phyloP scores from a whole-genome alignment of 208 protist genomes.

The Wallacemonas sp. region DNA sequence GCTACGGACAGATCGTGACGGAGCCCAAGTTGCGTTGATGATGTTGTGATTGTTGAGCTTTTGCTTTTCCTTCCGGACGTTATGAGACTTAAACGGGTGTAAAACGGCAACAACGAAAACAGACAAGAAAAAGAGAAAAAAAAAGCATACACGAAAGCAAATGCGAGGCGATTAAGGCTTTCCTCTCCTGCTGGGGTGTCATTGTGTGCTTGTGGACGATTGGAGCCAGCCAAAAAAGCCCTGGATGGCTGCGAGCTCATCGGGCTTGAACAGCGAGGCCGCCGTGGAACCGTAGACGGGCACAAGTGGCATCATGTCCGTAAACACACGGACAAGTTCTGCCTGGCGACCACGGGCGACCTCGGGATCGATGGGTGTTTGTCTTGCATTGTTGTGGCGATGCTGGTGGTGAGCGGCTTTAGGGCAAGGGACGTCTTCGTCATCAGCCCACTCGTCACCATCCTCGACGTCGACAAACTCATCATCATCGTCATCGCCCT shows the following conservation, averaged over 20 bases:
- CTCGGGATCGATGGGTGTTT: neutral
- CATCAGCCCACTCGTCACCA: constrained; percentile 24
- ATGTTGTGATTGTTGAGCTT: too few relatives aligned
- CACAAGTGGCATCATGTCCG: constrained; percentile 23
- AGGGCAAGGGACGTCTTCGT: constrained; percentile 19
- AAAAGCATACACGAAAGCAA: neutral
- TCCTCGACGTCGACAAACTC: constrained; percentile 22
- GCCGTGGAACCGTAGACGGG: constrained; percentile 11
- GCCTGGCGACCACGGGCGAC: neutral
- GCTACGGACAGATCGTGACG: too few relatives aligned
- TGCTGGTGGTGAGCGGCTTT: too few relatives aligned
- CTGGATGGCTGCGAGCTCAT: constrained; percentile 21
- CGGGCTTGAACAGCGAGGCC: constrained; percentile 14
- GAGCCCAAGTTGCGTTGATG: too few relatives aligned
- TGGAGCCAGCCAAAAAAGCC: neutral
- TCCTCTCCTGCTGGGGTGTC: too few relatives aligned
- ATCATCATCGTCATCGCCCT: constrained; percentile 21
- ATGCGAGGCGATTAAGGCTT: neutral
- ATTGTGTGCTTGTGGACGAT: too few relatives aligned
- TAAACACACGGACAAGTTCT: constrained; percentile 16
- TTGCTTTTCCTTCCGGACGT: too few relatives aligned
- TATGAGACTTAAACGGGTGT: too few relatives aligned
- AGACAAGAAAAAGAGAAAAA: neutral
- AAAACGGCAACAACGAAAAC: neutral
- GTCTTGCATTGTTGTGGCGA: neutral